Percentiles rank a stretch among this genome's conserved stretches.
phyloP scores from a whole-genome alignment of 768 basidiomycete genomes.

The Mycena maculata region DNA sequence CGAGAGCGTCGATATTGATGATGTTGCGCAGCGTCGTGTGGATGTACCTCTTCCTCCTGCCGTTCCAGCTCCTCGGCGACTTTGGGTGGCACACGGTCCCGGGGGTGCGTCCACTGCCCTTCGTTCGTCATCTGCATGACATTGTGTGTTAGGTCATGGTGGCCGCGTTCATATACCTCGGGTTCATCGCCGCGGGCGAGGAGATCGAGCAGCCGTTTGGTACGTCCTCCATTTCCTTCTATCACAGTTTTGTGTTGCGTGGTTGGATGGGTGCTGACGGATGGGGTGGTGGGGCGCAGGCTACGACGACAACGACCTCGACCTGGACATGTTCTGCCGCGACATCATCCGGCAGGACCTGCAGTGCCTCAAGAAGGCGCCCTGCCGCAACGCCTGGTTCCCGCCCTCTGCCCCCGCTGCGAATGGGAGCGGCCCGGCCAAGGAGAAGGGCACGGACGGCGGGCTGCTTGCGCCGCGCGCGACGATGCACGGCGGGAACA shows the following conservation, averaged over 20 bases:
- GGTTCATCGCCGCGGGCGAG: conserved; percentile 78
- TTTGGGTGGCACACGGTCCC: conserved; percentile 76
- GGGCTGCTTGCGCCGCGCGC: background rate
- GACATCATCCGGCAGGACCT: conserved; percentile 69
- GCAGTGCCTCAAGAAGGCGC: conserved; percentile 59
- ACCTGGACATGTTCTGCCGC: conserved; percentile 72
- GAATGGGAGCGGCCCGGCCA: no score
- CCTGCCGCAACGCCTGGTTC: conserved; percentile 58
- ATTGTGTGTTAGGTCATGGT: conserved; percentile 53
- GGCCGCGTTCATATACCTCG: conserved; percentile 77
- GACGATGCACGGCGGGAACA: conserved; percentile 28
- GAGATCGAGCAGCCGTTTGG: conserved; percentile 79
- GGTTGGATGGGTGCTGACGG: no score
- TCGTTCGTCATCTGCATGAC: background rate
- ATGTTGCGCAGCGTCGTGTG: conserved; percentile 62
- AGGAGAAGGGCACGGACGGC: no score
- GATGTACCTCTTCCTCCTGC: conserved; percentile 81
- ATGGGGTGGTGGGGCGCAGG: no score
- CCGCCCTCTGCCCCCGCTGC: background rate
- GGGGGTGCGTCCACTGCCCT: conserved; percentile 44
- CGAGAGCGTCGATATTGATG: background rate
- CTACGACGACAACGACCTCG: conserved; percentile 77
- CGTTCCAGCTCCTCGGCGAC: conserved; percentile 74
- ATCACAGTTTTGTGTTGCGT: background rate
- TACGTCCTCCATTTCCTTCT: conserved; percentile 39